Percentiles rank a stretch among this genome's conserved stretches.
Evolutionary conservation across 441 rosid genomes (phyloP).

Genomic region (Gossypium lobatum): DNA sequence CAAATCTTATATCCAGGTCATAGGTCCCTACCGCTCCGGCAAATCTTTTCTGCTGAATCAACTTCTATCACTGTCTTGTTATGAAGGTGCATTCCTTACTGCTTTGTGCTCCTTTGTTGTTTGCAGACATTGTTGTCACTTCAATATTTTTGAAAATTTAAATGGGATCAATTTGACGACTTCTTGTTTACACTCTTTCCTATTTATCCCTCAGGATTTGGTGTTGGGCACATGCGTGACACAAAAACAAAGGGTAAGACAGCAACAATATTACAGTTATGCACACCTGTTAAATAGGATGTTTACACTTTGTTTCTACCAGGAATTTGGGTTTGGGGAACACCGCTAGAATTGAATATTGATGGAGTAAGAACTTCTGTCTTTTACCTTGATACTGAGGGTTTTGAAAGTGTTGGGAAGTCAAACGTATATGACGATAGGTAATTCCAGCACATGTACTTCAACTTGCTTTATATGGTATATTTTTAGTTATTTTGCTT

Average conservation of each 20-base stretch:
- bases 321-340: constrained; percentile 99
- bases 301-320: constrained; percentile 19
- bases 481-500: constrained; percentile 6
- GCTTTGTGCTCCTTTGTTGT: not conserved
- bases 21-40: constrained; percentile 98
- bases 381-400: constrained; percentile 95
- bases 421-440: constrained; percentile 98
- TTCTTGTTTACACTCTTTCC: constrained; percentile 10
- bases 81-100: constrained; percentile 60
- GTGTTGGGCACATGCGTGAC: constrained; percentile 99
- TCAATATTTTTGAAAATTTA: constrained; percentile 4
- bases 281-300: constrained; percentile 10
- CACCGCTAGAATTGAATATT: constrained; percentile 69
- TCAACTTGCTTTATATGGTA: constrained; percentile 5
- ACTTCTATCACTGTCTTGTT: constrained; percentile 95
- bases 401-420: constrained; percentile 98
- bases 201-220: constrained; percentile 60
- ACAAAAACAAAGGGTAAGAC: constrained; percentile 90
- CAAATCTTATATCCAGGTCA: constrained; percentile 51
- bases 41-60: constrained; percentile 97
- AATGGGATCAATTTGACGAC: constrained; percentile 9
- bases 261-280: constrained; percentile 3
- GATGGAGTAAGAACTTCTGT: constrained; percentile 80
- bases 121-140: not conserved
- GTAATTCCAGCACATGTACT: constrained; percentile 32